Percentiles rank a stretch among this genome's conserved stretches.
Evolutionary conservation across 1,139 yeast species (phyloP).

Genomic region (Yamadazyma sp.): DNA sequence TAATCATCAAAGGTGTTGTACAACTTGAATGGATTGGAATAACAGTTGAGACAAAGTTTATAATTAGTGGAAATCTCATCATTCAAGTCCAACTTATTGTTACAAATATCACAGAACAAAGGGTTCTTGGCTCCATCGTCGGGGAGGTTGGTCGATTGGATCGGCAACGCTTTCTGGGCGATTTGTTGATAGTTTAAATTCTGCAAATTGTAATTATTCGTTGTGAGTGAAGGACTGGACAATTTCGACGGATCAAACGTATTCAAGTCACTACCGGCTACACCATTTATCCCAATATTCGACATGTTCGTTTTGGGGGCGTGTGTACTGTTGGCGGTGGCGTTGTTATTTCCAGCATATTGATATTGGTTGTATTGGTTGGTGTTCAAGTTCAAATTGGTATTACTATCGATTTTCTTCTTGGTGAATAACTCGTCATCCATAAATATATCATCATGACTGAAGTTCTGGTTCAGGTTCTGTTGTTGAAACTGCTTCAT

Average conservation of each 20-base stretch:
- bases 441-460: slow-evolving; percentile 39
- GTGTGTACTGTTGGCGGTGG: slow-evolving; percentile 3
- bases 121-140: slow-evolving; percentile 10
- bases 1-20: slow-evolving; percentile 39
- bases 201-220: slow-evolving; percentile 11
- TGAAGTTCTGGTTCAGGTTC: slow-evolving; percentile 36
- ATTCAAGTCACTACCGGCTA: slow-evolving; percentile 7
- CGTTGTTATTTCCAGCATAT: slow-evolving; percentile 6
- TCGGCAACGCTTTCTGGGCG: slow-evolving; percentile 19
- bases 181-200: slow-evolving; percentile 18
- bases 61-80: slow-evolving; percentile 26
- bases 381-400: slow-evolving; percentile 11
- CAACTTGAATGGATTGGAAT: slow-evolving; percentile 32
- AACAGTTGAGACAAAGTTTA: slow-evolving; percentile 29
- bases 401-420: slow-evolving; percentile 12
- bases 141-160: slow-evolving; percentile 18
- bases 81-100: slow-evolving; percentile 20
- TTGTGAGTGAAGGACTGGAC: slow-evolving; percentile 11
- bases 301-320: slow-evolving; percentile 1
- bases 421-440: slow-evolving; percentile 26
- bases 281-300: slow-evolving; percentile 8
- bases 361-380: slow-evolving; percentile 17
- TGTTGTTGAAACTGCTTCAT: slow-evolving; percentile 50
- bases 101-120: slow-evolving; percentile 29
- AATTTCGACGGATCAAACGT: slow-evolving; percentile 11